A percentile compares a stretch with the other conserved stretches of the same genome.
phyloP scores from a whole-genome alignment of 441 rosid genomes.

The Corymbia calophylla region DNA sequence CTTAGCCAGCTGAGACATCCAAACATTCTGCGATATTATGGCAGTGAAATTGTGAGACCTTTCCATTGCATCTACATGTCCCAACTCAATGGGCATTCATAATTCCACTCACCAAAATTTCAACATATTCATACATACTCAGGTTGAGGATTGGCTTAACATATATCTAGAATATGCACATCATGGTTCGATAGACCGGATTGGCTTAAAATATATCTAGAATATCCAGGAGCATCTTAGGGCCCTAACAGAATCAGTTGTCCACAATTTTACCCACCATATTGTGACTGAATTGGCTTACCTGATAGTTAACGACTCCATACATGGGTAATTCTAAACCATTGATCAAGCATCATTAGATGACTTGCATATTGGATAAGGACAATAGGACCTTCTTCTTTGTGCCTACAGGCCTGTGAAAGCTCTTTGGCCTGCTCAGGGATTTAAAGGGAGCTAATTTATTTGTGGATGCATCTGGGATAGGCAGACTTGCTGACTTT shows the following conservation, averaged over 20 bases:
- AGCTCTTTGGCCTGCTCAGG: slow-evolving; percentile 20
- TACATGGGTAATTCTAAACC: slow-evolving; percentile 40
- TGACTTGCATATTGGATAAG: background rate
- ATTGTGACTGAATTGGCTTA: slow-evolving; percentile 74
- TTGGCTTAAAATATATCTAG: slow-evolving; percentile 60
- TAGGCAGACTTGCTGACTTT: slow-evolving; percentile 90
- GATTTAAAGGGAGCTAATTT: slow-evolving; percentile 95
- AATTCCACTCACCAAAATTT: background rate
- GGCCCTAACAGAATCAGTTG: slow-evolving; percentile 73
- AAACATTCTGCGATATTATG: slow-evolving; percentile 83
- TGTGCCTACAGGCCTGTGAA: background rate
- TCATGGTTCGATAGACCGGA: too few species aligned
- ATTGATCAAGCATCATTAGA: background rate
- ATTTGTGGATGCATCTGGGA: slow-evolving; percentile 87
- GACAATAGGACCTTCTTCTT: background rate
- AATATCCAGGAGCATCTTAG: slow-evolving; percentile 75
- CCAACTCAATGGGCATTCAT: background rate
- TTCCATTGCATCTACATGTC: background rate
- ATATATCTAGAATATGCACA: too few species aligned
- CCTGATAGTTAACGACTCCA: slow-evolving; percentile 70
- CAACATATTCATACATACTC: slow-evolving; percentile 1
- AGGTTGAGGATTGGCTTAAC: slow-evolving; percentile 53
- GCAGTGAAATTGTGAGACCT: slow-evolving; percentile 75
- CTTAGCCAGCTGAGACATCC: slow-evolving; percentile 83
- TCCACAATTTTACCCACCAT: slow-evolving; percentile 73